Evolutionary conservation across 805 yeast species (phyloP).

Genomic region (Candida nanaspora): DNA sequence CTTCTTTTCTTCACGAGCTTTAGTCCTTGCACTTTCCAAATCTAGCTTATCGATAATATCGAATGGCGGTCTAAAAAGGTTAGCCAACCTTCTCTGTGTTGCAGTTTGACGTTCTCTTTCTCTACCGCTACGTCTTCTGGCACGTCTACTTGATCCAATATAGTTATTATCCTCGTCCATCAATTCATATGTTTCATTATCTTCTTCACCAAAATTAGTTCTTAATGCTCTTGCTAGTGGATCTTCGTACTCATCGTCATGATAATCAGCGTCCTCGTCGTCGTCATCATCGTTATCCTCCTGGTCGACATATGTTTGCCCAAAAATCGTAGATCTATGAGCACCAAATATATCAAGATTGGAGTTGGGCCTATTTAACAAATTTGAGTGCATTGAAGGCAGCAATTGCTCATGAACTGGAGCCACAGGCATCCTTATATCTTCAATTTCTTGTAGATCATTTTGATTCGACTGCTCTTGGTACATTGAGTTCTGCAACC

Average conservation of each 20-base stretch:
- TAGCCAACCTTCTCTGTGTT: conserved; percentile 66
- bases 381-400: no score
- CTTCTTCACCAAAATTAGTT: conserved; percentile 9
- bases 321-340: conserved; percentile 48
- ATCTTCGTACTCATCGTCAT: conserved; percentile 29
- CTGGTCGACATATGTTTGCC: conserved; percentile 29
- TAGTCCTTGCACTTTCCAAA: conserved; percentile 65
- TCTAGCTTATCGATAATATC: conserved; percentile 67
- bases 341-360: conserved; percentile 48
- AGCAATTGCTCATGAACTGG: conserved; percentile 63
- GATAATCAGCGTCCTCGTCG: conserved; percentile 24
- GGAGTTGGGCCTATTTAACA: no score
- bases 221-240: no score
- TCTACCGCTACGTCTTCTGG: conserved; percentile 24
- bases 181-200: conserved; percentile 24
- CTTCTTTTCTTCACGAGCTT: conserved; percentile 57
- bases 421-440: conserved; percentile 66
- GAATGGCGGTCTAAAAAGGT: conserved; percentile 87
- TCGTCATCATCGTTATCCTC: conserved; percentile 8
- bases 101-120: conserved; percentile 22
- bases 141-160: conserved; percentile 29
- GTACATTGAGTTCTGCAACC: conserved; percentile 60
- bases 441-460: conserved; percentile 31
- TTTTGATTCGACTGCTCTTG: no score
- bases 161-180: conserved; percentile 31